These are phyloP conservation scores for Dioscorea cayenensis DNA, from an alignment of 116 monocot genomes.

Conservation along the genomic window DNA sequence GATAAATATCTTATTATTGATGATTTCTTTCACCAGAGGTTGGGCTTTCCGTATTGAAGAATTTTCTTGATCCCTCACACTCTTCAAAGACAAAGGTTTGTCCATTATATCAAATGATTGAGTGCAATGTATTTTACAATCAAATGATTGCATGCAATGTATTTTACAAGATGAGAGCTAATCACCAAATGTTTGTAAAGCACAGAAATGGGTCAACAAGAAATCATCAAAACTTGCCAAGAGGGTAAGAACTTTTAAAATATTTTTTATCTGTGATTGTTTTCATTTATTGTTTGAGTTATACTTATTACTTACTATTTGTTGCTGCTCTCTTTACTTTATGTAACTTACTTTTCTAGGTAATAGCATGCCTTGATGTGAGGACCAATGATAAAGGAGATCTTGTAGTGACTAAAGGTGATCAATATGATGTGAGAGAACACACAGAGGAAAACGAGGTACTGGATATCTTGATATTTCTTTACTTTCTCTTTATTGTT, in stretches of 20 bases:
- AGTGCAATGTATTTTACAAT: neutral
- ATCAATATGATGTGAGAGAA: conserved; percentile 97
- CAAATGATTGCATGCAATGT: neutral
- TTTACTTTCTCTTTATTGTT: neutral
- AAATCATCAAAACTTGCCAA: conserved; percentile 88
- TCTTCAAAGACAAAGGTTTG: conserved; percentile 41
- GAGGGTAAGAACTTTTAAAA: conserved; percentile 47
- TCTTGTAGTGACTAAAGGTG: conserved; percentile 97
- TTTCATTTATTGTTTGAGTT: neutral
- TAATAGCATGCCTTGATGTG: conserved; percentile 98
- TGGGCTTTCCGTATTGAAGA: conserved; percentile 80
- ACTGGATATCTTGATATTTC: neutral
- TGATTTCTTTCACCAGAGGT: conserved; percentile 33
- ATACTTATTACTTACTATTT: conserved; percentile 6
- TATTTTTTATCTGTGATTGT: neutral
- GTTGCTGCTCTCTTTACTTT: conserved; percentile 3
- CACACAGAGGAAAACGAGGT: conserved; percentile 76
- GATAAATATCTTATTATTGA: neutral
- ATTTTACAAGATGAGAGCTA: neutral
- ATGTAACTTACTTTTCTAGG: conserved; percentile 30
- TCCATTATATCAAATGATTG: conserved; percentile 1
- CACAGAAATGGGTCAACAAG: conserved; percentile 32
- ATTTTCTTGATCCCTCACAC: conserved; percentile 47
- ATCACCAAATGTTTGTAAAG: neutral
- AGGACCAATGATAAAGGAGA: conserved; percentile 91